Evolutionary conservation across 2,329 filamentous ascomycete genomes (phyloP).

Genomic region (Paracorniculantispora psalliotae): DNA sequence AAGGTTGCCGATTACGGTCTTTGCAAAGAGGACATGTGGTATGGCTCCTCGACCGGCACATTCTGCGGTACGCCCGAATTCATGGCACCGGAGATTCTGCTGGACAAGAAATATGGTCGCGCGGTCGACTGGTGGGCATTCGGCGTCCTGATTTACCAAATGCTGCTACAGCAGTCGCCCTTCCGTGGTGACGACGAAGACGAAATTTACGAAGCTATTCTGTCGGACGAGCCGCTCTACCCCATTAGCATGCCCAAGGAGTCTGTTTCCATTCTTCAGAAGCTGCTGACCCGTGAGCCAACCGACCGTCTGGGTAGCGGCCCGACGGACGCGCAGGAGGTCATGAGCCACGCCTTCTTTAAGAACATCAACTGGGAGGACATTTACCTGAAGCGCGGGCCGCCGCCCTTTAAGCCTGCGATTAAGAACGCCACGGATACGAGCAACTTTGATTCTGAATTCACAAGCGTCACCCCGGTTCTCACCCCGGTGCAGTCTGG

Average conservation of each 20-base stretch:
- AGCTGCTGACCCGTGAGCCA: slow-evolving; percentile 90
- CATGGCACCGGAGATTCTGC: slow-evolving; percentile 97
- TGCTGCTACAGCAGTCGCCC: slow-evolving; percentile 97
- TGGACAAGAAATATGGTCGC: slow-evolving; percentile 97
- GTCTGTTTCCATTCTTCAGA: slow-evolving; percentile 95
- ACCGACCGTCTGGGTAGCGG: slow-evolving; percentile 89
- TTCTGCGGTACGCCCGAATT: slow-evolving; percentile 99
- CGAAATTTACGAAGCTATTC: slow-evolving; percentile 97
- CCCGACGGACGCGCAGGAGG: slow-evolving; percentile 93
- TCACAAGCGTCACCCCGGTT: slow-evolving; percentile 96
- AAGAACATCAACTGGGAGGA: slow-evolving; percentile 98
- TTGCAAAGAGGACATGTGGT: slow-evolving; percentile 99
- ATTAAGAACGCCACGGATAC: slow-evolving; percentile 94
- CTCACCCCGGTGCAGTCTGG: slow-evolving; percentile 95
- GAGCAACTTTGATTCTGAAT: slow-evolving; percentile 99
- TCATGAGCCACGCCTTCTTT: slow-evolving; percentile 99
- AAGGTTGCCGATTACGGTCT: slow-evolving; percentile 98
- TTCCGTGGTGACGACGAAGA: slow-evolving; percentile 99
- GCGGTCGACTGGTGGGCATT: slow-evolving; percentile 99
- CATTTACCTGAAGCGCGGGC: slow-evolving; percentile 90
- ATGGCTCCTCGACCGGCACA: slow-evolving; percentile 90
- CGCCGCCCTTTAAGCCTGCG: slow-evolving; percentile 81
- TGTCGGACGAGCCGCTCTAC: slow-evolving; percentile 94
- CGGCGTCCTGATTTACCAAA: slow-evolving; percentile 97
- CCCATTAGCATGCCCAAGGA: slow-evolving; percentile 98